A percentile compares a stretch with the other conserved stretches of the same genome.
Conservation (phyloP, 345 rosid species). For the Salix suchowensis region DNA sequence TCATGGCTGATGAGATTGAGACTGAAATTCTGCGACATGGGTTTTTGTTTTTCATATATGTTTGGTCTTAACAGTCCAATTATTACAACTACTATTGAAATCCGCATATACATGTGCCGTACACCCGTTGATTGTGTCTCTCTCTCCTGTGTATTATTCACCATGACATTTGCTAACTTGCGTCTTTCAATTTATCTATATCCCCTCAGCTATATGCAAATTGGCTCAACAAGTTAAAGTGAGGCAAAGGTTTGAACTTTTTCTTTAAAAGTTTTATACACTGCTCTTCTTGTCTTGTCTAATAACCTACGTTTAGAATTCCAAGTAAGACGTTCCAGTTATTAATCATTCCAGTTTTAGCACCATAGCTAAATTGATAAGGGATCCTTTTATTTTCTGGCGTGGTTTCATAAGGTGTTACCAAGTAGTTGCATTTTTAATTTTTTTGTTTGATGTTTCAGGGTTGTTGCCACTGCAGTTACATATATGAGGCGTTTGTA, state of each 20-base stretch:
- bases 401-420: neutral
- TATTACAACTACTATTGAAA: neutral
- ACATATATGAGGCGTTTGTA: constrained; percentile 95
- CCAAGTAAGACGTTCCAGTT: neutral
- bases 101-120: neutral
- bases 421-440: constrained; percentile 4
- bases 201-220: constrained; percentile 56
- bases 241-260: constrained; percentile 75
- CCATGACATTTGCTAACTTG: neutral
- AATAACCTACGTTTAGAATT: neutral
- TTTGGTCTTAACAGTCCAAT: neutral
- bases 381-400: too few relatives aligned
- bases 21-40: neutral
- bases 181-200: constrained; percentile 9
- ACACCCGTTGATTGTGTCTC: too few relatives aligned
- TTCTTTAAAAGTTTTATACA: neutral
- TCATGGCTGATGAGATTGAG: neutral
- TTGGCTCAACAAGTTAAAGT: constrained; percentile 84
- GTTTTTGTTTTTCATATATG: neutral
- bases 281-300: neutral
- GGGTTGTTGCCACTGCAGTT: constrained; percentile 91
- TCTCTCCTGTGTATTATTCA: neutral
- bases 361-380: neutral
- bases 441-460: constrained; percentile 31
- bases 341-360: neutral